These are phyloP conservation scores for Ottelia alismoides DNA, from an alignment of 106 monocot species.

Conservation along the genomic window DNA sequence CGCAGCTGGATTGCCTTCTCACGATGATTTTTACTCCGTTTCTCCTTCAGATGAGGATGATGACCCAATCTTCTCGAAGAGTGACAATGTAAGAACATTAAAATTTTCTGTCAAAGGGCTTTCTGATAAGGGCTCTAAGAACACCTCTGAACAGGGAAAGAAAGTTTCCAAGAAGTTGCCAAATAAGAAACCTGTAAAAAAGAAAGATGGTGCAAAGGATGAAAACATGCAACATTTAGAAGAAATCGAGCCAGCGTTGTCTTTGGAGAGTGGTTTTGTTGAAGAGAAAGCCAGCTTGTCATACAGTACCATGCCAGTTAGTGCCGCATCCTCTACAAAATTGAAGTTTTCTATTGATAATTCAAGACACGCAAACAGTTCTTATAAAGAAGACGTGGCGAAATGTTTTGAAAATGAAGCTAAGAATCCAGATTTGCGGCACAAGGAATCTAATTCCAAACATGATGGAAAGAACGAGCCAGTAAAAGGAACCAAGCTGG, in stretches of 20 bases:
- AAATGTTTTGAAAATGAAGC: background rate
- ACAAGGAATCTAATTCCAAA: conserved; percentile 22
- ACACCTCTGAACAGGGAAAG: conserved; percentile 32
- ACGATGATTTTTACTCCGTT: conserved; percentile 27
- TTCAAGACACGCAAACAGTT: conserved; percentile 7
- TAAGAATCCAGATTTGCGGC: conserved; percentile 11
- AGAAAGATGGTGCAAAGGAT: conserved; percentile 21
- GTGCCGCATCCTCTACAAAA: conserved; percentile 13
- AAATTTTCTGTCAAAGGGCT: conserved; percentile 83
- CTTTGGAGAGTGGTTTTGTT: conserved; percentile 12
- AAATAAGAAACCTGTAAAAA: conserved; percentile 40
- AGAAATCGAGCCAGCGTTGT: conserved; percentile 14
- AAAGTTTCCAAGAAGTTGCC: conserved; percentile 20
- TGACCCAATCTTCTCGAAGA: conserved; percentile 27
- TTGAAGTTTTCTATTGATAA: conserved; percentile 16
- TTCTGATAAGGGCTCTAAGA: conserved; percentile 19
- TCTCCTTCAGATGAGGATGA: conserved; percentile 40
- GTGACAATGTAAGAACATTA: conserved; percentile 35
- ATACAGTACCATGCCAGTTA: conserved; percentile 12
- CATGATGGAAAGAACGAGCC: conserved; percentile 32
- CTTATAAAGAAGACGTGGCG: conserved; percentile 15
- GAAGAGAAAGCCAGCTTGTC: conserved; percentile 21
- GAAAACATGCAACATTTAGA: conserved; percentile 21
- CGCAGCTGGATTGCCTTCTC: conserved; percentile 60
- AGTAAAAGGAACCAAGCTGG: conserved; percentile 63